Base-by-base conservation (phyloP, 106 monocot species). In the Posidonia australis region DNA sequence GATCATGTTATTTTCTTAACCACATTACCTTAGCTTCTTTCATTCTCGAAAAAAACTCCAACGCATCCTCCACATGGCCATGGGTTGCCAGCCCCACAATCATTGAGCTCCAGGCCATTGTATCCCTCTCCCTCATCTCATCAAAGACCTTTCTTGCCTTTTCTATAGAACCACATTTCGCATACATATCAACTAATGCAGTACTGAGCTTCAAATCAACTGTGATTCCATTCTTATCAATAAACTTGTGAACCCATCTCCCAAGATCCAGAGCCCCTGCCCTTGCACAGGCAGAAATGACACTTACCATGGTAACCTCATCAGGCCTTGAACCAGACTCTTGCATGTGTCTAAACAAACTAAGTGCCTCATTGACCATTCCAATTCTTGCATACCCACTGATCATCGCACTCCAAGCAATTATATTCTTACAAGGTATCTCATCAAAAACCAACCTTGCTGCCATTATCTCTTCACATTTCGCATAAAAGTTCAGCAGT, bases 281-380 rank as follows among this genome's bases (percentile, higher is more conserved):
- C 62, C 82, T 91, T 5, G 96, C 82, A 43, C 90, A 91, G 21
- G 96, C 96, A 0, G 87, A 85, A n/a, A 98, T 85, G 9, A 98
- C 82, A 46, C 86, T 82, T 41, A 98, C 86, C 90, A 98, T 90
- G 0, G 96, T 91, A 20, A 98, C 82, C 82, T 91, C 90, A 74
- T 90, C 90, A 19, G 90, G 96, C 22, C 17, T 27, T n/a, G 87
- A 66, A 5, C 78, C 82, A 28, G 41, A 71, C 36, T 71, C 80
- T 47, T 91, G 87, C 87, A 91, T 87, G 31, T 84, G 70, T 67
- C 80, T 73, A 60, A 98, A 98, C 74, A 98, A 44, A 1, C 30
- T 80, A 62, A 98, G 54, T 12, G 87, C 78, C 69, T 90, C 87
- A 58, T 91, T 85, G 12, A 82, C 87, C 78, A 82, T 66, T 29